Base-by-base conservation (phyloP, 2,329 filamentous ascomycete species). In the Periconia macrospinosa region DNA sequence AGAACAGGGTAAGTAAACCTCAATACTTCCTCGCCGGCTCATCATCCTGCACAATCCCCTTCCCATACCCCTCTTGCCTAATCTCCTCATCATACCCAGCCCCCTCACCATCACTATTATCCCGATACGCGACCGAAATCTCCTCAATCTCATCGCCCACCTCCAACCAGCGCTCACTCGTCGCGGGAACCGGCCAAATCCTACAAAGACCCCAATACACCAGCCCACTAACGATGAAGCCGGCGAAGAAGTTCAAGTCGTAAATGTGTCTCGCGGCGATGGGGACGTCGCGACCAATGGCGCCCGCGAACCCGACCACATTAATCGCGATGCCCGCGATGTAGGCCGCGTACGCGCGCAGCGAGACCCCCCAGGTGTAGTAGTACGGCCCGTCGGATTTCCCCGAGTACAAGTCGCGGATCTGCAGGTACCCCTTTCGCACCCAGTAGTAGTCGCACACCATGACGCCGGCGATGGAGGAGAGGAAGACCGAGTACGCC, bases 401-500 rank as follows among this genome's bases (percentile, higher is more conserved):
- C 10, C 83, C 88, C 48, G 88, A 87, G 78, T 96, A 97, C 0
- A 97, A 82, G 51, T 91, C 86, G 65, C 85, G 86, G 60, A 93
- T 79, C 60, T 92, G 85, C 2, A 94, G 79, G 70, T 92, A 96
- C 6, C 92, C 92, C 54, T 83, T 86, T 53, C 92, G 88, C 6
- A 96, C 90, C 52, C 89, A 57, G 74, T 95, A 97, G 78, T 97
- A 97, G 74, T 97, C 92, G 62, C 82, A 84, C 55, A 92, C 80
- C 77, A 96, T 94, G 59, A 96, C 91, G n/a, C 92, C 92, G 0
- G 91, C 92, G 58, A 97, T 95, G 42, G 89, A 91, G 54, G 89
- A 92, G n/a, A 97, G 82, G 76, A 97, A 97, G 52, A 97, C 91
- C 2, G 89, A 92, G 78, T 96, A 96, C 1, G 92, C 89, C 1